Conservation (phyloP, 345 rosid species). For the Camelina laxa region DNA sequence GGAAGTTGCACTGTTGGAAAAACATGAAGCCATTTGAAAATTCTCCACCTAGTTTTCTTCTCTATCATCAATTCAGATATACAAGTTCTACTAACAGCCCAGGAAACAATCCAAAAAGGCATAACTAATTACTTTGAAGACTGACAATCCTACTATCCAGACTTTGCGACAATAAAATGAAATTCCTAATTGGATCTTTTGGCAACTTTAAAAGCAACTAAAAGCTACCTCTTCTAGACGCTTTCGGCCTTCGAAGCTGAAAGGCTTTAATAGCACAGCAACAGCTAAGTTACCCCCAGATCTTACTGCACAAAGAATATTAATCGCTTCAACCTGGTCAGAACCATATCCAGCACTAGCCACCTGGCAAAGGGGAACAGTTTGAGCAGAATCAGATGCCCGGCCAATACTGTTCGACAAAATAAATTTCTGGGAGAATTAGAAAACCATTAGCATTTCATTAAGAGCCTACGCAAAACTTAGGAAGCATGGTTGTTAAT, state of each 20-base stretch:
- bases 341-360: constrained; percentile 82
- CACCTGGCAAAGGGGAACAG: constrained; percentile 52
- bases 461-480: not conserved
- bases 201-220: not conserved
- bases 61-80: constrained; percentile 3
- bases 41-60: constrained; percentile 5
- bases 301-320: constrained; percentile 62
- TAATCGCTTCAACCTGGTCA: constrained; percentile 62
- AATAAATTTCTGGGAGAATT: not conserved
- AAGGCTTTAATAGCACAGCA: constrained; percentile 81
- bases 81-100: not conserved
- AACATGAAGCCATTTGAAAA: not conserved
- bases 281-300: constrained; percentile 61
- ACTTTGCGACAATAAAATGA: not conserved
- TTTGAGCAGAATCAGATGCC: constrained; percentile 30
- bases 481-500: constrained; percentile 9
- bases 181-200: not conserved
- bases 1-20: constrained; percentile 1
- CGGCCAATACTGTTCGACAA: constrained; percentile 7
- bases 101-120: not conserved
- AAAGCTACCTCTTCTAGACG: constrained; percentile 76
- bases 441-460: constrained; percentile 5
- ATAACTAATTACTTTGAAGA: not conserved
- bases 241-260: constrained; percentile 91
- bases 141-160: constrained; percentile 1